Base-by-base conservation (phyloP, 2,329 filamentous ascomycete genomes). In the Corniculantispora saksenae region DNA sequence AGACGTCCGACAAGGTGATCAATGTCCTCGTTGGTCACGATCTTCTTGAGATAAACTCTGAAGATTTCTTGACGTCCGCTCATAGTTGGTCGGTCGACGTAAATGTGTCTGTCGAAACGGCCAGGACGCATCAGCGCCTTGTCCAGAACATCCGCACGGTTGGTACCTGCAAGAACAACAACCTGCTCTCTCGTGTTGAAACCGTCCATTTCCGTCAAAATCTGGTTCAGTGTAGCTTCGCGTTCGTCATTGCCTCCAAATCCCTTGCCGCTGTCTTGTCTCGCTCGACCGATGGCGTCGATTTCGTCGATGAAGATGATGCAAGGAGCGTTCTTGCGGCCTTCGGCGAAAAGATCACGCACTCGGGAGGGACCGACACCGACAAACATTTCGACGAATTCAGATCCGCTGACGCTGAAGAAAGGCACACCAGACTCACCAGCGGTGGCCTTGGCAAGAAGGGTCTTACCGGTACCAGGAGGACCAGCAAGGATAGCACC, bases 291-390 rank as follows among this genome's bases (percentile, higher is more conserved):
- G 72, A 99, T 97, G 65, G 95, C 95, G 77, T 99, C 95, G 72
- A 99, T 99, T 79, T 99, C 95, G 75, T 99, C 95, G 70, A 99
- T 98, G 83, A 99, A 99, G 78, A 99, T 96, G 79, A 99, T 99
- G 80, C 95, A 99, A 3, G 95, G 95, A 0, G 95, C 92, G 79
- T 92, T 97, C 83, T 98, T 98, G 66, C 95, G 89, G 21, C 95
- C 95, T 71, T 92, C 97, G 65, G 93, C 89, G 74, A 99, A 99
- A 61, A 99, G 82, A 78, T 99, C 95, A 72, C 95, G 89, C 59
- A 99, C 95, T 79, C 95, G 88, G 35, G 94, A 98, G 23, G 95
- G 92, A 78, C 95, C 95, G 66, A 99, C 95, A 87, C 95, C 95
- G 60, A 99, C 95, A 76, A 99, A 99, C 94, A 99, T 99, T 81